Evolutionary conservation across 208 protist genomes (phyloP).

Genomic region (Leishmania tarentolae): DNA sequence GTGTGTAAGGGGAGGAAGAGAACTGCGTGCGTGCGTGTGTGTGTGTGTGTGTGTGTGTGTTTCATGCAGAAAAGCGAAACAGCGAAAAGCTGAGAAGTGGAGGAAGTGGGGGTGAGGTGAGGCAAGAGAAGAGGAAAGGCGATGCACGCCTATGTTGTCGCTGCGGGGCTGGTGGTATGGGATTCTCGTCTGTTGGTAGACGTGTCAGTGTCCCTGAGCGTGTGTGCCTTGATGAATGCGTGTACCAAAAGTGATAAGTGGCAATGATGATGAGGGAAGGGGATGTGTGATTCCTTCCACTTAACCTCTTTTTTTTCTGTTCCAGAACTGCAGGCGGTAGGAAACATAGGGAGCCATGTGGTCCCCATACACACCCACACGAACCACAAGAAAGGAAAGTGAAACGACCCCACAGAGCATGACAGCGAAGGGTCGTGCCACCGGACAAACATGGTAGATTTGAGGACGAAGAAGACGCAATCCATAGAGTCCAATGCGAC

Average conservation of each 20-base stretch:
- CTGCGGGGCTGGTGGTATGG: background rate
- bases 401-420: background rate
- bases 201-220: no score
- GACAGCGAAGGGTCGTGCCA: background rate
- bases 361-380: background rate
- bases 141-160: background rate
- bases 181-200: background rate
- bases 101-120: background rate
- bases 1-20: background rate
- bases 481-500: background rate
- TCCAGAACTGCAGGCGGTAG: background rate
- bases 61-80: background rate
- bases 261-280: background rate
- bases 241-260: background rate
- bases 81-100: background rate
- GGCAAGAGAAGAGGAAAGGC: background rate
- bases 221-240: background rate
- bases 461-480: background rate
- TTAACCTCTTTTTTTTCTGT: no score
- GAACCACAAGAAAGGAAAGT: background rate
- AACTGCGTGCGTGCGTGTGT: no score
- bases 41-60: no score
- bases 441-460: slow-evolving; percentile 9
- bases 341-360: background rate
- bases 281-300: background rate